Percentiles rank a stretch among this genome's conserved stretches.
phyloP scores from a whole-genome alignment of 352 stramenopile species.

The Globisporangium alternatum region DNA sequence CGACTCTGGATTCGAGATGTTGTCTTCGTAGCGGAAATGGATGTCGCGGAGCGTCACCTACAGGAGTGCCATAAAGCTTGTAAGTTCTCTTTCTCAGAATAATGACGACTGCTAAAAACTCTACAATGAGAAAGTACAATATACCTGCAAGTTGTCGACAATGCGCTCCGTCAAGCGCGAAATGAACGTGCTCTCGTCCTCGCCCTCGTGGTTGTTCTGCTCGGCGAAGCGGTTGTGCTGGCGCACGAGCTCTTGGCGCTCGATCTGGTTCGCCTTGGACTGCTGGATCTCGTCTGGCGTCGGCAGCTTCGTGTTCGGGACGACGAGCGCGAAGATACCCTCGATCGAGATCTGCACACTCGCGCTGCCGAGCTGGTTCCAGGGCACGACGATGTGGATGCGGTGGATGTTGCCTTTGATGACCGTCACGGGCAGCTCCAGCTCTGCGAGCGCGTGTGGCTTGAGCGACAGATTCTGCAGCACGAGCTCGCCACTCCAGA shows the following conservation, averaged over 20 bases:
- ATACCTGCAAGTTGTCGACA: slow-evolving; percentile 66
- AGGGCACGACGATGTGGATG: slow-evolving; percentile 80
- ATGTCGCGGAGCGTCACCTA: slow-evolving; percentile 64
- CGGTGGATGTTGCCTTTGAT: slow-evolving; percentile 53
- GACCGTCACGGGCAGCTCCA: slow-evolving; percentile 69
- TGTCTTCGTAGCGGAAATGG: slow-evolving; percentile 80
- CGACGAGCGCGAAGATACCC: slow-evolving; percentile 65
- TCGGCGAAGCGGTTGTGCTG: slow-evolving; percentile 65
- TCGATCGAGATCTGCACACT: slow-evolving; percentile 78
- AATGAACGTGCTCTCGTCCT: slow-evolving; percentile 81
- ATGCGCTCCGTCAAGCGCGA: slow-evolving; percentile 74
- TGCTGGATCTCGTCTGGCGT: slow-evolving; percentile 49
- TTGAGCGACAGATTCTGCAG: slow-evolving; percentile 73
- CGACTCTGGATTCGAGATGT: slow-evolving; percentile 46
- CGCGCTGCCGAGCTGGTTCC: slow-evolving; percentile 76
- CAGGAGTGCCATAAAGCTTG: neutral
- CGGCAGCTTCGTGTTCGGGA: slow-evolving; percentile 56
- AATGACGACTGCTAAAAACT: neutral
- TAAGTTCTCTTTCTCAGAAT: neutral
- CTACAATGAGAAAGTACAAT: neutral
- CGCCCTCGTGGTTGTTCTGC: slow-evolving; percentile 28
- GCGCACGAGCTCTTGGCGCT: slow-evolving; percentile 64
- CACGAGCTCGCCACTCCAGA: slow-evolving; percentile 83
- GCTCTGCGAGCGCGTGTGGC: slow-evolving; percentile 70
- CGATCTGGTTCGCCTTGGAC: slow-evolving; percentile 55